Conservation (phyloP, 1,284 basidiomycete genomes). For the Cystobasidium pallidum region DNA sequence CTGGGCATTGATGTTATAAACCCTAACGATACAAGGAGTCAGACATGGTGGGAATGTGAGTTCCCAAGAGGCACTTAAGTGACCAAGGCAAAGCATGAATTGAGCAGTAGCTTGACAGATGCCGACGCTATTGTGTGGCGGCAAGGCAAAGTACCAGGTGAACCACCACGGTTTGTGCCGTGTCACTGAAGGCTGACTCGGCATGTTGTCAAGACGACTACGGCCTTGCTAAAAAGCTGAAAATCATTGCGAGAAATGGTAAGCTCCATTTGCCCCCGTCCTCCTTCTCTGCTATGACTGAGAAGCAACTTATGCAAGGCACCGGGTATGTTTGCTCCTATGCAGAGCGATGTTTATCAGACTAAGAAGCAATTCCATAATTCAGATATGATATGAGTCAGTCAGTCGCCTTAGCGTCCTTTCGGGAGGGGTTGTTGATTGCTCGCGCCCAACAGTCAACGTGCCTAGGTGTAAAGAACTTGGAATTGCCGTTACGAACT, state of each 20-base stretch:
- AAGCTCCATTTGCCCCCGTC: not conserved
- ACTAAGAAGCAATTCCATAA: not conserved
- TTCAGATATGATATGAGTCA: constrained; percentile 35
- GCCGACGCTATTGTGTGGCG: constrained; percentile 40
- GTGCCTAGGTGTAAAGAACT: constrained; percentile 35
- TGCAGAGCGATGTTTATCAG: not conserved
- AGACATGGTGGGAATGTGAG: constrained; percentile 42
- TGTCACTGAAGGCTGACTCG: not conserved
- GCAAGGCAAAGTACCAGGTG: constrained; percentile 26
- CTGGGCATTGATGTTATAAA: constrained; percentile 31
- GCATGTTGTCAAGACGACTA: constrained; percentile 44
- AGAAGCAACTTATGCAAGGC: constrained; percentile 1
- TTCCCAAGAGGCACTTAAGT: not conserved
- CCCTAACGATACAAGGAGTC: constrained; percentile 27
- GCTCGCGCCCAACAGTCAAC: constrained; percentile 54
- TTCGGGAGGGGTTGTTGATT: not conserved
- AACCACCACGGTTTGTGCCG: too few species aligned
- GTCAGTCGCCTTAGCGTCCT: not conserved
- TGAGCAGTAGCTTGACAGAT: constrained; percentile 4
- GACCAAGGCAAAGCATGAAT: not conserved
- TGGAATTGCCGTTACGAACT: constrained; percentile 49
- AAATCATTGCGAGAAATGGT: constrained; percentile 49
- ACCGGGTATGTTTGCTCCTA: constrained; percentile 20
- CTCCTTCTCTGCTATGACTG: not conserved
- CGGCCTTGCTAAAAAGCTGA: constrained; percentile 46